A percentile compares a stretch with the other conserved stretches of the same genome.
phyloP scores from a whole-genome alignment of 441 rosid genomes.

The Macaranga tanarius region DNA sequence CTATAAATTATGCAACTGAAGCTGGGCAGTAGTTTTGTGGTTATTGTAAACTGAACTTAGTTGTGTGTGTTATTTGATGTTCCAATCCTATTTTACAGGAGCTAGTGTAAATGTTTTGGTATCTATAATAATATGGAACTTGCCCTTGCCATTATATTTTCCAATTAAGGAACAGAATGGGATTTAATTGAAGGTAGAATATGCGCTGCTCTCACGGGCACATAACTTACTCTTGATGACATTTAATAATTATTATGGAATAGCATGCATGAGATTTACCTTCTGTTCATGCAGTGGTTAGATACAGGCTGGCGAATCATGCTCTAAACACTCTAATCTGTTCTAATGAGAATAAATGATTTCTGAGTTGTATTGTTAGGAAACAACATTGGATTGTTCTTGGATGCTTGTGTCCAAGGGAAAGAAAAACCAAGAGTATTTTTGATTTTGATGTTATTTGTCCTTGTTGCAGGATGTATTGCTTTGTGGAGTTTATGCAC shows the following conservation, averaged over 20 bases:
- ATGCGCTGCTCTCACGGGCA: not conserved
- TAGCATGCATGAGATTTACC: not conserved
- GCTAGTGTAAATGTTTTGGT: no score
- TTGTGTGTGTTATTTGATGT: no score
- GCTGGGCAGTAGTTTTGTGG: no score
- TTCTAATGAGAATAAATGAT: not conserved
- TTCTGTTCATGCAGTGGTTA: not conserved
- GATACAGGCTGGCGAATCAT: not conserved
- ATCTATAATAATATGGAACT: no score
- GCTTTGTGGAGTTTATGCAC: conserved; percentile 97
- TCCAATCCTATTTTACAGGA: no score
- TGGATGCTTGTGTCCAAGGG: not conserved
- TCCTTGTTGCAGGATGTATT: conserved; percentile 62
- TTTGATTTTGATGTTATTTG: not conserved
- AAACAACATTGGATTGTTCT: conserved; percentile 6
- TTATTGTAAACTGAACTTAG: no score
- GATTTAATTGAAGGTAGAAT: not conserved
- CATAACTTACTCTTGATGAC: not conserved
- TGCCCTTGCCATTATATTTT: no score
- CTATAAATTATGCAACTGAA: no score
- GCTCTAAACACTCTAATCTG: not conserved
- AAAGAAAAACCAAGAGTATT: not conserved
- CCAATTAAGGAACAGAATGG: not conserved
- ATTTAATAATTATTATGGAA: not conserved
- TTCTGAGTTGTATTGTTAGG: conserved; percentile 1